Conservation (phyloP, 2,329 filamentous ascomycete genomes). For the Chrysoporthe austroafricana region DNA sequence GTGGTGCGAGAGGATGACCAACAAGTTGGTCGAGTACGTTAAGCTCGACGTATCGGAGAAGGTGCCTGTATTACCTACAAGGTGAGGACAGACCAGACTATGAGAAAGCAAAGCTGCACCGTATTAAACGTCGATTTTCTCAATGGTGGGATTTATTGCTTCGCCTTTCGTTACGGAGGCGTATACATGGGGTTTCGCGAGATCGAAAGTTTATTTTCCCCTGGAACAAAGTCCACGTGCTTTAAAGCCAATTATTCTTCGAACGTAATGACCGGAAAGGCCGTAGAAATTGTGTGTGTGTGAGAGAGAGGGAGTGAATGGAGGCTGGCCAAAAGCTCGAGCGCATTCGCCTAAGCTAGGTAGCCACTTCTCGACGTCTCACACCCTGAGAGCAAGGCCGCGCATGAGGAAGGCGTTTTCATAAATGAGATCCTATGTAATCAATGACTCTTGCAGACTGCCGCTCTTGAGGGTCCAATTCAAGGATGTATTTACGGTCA, state of each 20-base stretch:
- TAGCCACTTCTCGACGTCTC: too few species aligned
- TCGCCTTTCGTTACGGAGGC: not conserved
- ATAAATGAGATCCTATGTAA: not conserved
- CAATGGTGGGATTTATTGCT: not conserved
- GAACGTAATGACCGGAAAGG: not conserved
- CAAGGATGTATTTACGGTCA: not conserved
- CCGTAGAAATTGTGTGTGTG: not conserved
- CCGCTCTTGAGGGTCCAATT: not conserved
- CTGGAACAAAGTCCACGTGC: not conserved
- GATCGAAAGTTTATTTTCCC: not conserved
- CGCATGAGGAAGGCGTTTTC: not conserved
- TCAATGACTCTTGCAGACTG: not conserved
- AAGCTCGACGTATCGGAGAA: constrained; percentile 32
- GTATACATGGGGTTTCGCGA: not conserved
- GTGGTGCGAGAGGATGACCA: constrained; percentile 50
- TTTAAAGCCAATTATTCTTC: not conserved
- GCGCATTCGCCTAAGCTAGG: too few species aligned
- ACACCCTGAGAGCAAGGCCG: not conserved
- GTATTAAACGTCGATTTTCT: too few species aligned
- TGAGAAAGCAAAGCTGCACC: not conserved
- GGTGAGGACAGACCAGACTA: not conserved
- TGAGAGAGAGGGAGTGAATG: too few species aligned
- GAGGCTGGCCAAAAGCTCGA: too few species aligned
- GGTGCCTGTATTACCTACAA: constrained; percentile 16
- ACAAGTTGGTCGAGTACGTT: constrained; percentile 38